phyloP scores from a whole-genome alignment of 2,329 filamentous ascomycete species.

The Trichoderma sp. region DNA sequence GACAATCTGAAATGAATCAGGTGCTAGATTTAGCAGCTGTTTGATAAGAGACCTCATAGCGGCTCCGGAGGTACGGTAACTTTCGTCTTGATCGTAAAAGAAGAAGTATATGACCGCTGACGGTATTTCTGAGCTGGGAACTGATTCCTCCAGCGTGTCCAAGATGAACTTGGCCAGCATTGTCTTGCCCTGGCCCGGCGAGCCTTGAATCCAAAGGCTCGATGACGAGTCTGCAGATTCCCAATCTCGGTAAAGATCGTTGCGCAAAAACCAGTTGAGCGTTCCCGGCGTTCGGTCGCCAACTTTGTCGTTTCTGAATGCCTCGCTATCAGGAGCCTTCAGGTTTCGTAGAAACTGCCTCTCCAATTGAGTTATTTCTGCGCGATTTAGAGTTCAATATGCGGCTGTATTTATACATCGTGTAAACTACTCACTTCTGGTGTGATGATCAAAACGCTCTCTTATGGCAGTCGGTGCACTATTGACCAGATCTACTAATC shows the following conservation, averaged over 20 bases:
- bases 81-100: conserved; percentile 12
- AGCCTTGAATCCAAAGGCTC: background rate
- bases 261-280: background rate
- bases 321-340: background rate
- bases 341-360: background rate
- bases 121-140: too few species aligned
- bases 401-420: too few species aligned
- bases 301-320: background rate
- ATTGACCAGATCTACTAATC: background rate
- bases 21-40: background rate
- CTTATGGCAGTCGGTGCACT: background rate
- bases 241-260: background rate
- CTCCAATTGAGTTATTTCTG: background rate
- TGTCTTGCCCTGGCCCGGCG: conserved; percentile 5
- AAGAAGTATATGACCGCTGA: background rate
- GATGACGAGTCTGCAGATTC: background rate
- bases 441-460: background rate
- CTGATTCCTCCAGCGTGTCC: background rate
- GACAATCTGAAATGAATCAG: background rate
- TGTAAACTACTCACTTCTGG: background rate
- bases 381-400: too few species aligned
- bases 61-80: background rate
- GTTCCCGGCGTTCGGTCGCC: background rate
- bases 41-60: background rate
- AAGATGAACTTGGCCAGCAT: conserved; percentile 10